Evolutionary conservation across 2,329 filamentous ascomycete species (phyloP), one percentile per base, ranked within the genome.

Genomic region (Zopfia rhizophila): DNA sequence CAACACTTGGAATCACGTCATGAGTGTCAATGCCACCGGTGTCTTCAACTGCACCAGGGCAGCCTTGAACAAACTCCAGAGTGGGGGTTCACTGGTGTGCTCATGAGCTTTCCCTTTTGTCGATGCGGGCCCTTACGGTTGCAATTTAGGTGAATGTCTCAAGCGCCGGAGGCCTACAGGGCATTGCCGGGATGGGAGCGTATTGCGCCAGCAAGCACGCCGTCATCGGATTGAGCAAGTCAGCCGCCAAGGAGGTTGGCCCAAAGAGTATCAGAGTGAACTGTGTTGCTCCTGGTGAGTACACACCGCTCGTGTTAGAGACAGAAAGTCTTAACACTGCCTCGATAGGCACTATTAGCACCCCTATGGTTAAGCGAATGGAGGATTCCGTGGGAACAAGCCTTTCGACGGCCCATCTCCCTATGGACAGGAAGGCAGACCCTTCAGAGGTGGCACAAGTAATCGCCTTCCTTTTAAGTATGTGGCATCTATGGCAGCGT

Each of bases 41-140:
- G 66, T 72, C 2, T 72, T 73, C 18, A 61, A 66, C 25, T 65
- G 58, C 28, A 28, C 63, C 23, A 33, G 53, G 11, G 60, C 61
- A 1, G 37, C 63, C 32, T 28, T 66, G 4, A 41, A 43, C 63
- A 48, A 79, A 78, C 30, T 75, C 74, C 47, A 71, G 71, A 2
- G 61, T 70, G 3, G 38, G 47, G 1, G n/a, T n/a, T n/a, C n/a
- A n/a, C 78, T 80, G 50, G 79, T 81, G 74, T 49, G 80, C 3
- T 61, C 64, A 7, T 79, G 82, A 45, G 65, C 72, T 0, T 64
- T 58, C 1, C 57, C 66, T 7, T n/a, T 13, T 24, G 25, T 6
- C 19, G 11, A 17, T 44, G 37, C 44, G 17, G 63, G 78, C 17
- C 79, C 78, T 4, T 59, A 64, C 38, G 82, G 82, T 55, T n/a